These are phyloP conservation scores for Calamus simplicifolius DNA, from an alignment of 176 grass and related monocot species.

Conservation along the genomic window DNA sequence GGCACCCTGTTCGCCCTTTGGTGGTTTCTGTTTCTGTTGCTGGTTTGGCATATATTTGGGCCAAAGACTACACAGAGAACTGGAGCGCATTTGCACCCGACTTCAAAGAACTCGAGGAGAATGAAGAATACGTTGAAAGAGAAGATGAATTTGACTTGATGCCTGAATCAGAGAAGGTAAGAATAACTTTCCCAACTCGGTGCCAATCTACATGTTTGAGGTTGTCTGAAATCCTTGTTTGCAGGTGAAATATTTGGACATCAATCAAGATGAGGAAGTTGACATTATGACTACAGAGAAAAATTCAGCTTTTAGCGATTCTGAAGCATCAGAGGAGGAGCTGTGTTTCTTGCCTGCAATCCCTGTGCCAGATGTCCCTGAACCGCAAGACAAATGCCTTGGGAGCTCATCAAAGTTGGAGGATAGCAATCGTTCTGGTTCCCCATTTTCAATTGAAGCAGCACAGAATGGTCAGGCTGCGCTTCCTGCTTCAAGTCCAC, in stretches of 20 bases:
- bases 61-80: slow-evolving; percentile 81
- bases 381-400: slow-evolving; percentile 84
- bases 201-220: too few relatives aligned
- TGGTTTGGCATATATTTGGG: slow-evolving; percentile 73
- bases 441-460: slow-evolving; percentile 72
- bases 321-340: slow-evolving; percentile 51
- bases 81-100: slow-evolving; percentile 99
- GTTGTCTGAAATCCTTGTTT: slow-evolving; percentile 8
- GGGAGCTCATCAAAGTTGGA: slow-evolving; percentile 82
- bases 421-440: slow-evolving; percentile 87
- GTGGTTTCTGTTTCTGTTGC: slow-evolving; percentile 76
- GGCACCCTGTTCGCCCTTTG: slow-evolving; percentile 84
- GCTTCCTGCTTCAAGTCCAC: slow-evolving; percentile 57
- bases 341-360: slow-evolving; percentile 56
- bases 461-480: slow-evolving; percentile 57
- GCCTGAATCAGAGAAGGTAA: too few relatives aligned
- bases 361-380: slow-evolving; percentile 67
- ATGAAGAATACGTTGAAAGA: too few relatives aligned
- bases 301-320: slow-evolving; percentile 48
- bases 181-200: too few relatives aligned
- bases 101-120: slow-evolving; percentile 44
- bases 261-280: slow-evolving; percentile 72
- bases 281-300: slow-evolving; percentile 68
- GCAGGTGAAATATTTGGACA: slow-evolving; percentile 61
- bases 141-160: too few relatives aligned